A percentile compares a stretch with the other conserved stretches of the same genome.
phyloP scores from a whole-genome alignment of 768 basidiomycete genomes.

The Phallus indusiatus region DNA sequence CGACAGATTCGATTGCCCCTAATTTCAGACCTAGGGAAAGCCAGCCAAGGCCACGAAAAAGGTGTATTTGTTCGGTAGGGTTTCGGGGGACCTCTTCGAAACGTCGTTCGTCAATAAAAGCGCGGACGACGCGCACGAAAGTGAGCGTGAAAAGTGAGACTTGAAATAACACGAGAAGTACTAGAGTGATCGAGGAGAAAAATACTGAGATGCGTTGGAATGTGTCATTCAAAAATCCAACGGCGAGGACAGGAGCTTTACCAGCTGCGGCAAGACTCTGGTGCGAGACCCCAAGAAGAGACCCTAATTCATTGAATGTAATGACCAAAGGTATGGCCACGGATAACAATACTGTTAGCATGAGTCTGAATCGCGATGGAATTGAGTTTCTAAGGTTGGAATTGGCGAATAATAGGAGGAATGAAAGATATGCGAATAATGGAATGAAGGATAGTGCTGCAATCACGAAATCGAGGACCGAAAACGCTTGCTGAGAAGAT shows the following conservation, averaged over 20 bases:
- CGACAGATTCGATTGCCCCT: conserved; percentile 52
- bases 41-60: conserved; percentile 58
- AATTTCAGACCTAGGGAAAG: conserved; percentile 50
- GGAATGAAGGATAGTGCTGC: conserved; percentile 58
- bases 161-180: conserved; percentile 49
- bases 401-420: conserved; percentile 49
- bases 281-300: conserved; percentile 51
- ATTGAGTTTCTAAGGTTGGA: conserved; percentile 42
- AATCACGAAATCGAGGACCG: conserved; percentile 45
- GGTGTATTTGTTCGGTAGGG: conserved; percentile 26
- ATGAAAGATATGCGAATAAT: conserved; percentile 51
- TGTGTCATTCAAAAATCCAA: conserved; percentile 32
- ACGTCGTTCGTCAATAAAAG: conserved; percentile 39
- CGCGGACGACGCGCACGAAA: conserved; percentile 46
- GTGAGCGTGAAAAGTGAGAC: conserved; percentile 46
- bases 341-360: conserved; percentile 37
- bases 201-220: conserved; percentile 41
- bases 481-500: conserved; percentile 36
- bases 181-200: conserved; percentile 52
- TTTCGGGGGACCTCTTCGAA: conserved; percentile 39
- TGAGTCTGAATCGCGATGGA: conserved; percentile 37
- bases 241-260: conserved; percentile 17
- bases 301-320: conserved; percentile 48
- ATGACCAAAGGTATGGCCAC: conserved; percentile 48
- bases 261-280: conserved; percentile 24